Percentiles rank a stretch among this genome's conserved stretches.
These are phyloP conservation scores for Cucurbitaria berberidis DNA, from an alignment of 2,329 filamentous ascomycete genomes.

Conservation along the genomic window DNA sequence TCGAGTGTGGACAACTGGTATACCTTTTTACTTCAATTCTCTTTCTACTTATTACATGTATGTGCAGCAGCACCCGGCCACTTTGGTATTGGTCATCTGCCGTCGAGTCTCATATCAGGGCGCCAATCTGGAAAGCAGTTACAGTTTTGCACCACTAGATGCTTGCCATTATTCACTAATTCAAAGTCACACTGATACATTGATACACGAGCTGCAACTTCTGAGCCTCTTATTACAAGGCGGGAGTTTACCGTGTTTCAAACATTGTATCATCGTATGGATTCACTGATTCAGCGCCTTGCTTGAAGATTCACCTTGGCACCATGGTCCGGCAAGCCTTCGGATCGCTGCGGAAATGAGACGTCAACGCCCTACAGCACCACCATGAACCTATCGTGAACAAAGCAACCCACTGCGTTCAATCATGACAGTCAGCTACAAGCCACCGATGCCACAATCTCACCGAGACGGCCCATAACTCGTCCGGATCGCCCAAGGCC, in stretches of 20 bases:
- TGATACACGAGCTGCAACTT: not conserved
- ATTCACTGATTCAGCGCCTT: not conserved
- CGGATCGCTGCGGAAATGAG: conserved; percentile 27
- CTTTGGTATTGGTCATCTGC: no score
- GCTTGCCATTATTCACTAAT: not conserved
- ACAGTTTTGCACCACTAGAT: not conserved
- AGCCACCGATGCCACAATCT: not conserved
- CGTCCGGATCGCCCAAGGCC: conserved; percentile 22
- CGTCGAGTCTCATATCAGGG: no score
- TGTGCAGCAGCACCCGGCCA: no score
- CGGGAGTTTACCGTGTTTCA: not conserved
- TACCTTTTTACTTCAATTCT: not conserved
- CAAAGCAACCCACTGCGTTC: conserved; percentile 10
- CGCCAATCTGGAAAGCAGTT: no score
- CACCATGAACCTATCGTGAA: conserved; percentile 12
- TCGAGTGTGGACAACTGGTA: not conserved
- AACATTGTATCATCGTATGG: no score
- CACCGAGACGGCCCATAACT: conserved; percentile 15
- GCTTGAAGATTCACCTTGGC: conserved; percentile 3
- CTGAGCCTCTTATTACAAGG: not conserved
- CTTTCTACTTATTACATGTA: not conserved
- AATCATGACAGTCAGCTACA: conserved; percentile 6
- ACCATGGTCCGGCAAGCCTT: conserved; percentile 11
- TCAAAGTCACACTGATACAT: no score
- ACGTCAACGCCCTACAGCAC: not conserved